phyloP scores from a whole-genome alignment of 2,329 filamentous ascomycete species.

The Nemania abortiva region DNA sequence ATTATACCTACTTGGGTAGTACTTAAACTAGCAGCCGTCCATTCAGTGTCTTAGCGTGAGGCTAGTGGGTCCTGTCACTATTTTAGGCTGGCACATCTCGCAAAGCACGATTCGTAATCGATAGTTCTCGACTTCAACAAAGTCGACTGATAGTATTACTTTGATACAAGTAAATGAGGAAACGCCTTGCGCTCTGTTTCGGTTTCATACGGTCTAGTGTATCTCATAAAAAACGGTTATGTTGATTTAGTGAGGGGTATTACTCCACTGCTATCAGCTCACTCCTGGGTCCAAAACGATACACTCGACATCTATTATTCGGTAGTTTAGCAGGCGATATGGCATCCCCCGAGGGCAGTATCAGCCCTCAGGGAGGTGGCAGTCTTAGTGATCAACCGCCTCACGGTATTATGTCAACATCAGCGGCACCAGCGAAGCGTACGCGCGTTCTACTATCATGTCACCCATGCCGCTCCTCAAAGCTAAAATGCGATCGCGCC shows the following conservation, averaged over 20 bases:
- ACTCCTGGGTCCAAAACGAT: background rate
- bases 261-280: background rate
- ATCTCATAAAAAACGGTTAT: background rate
- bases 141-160: background rate
- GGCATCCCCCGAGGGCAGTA: background rate
- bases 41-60: background rate
- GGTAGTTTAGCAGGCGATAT: slow-evolving; percentile 6
- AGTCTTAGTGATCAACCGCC: slow-evolving; percentile 22
- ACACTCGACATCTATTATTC: background rate
- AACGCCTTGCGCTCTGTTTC: background rate
- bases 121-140: background rate
- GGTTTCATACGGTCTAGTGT: background rate
- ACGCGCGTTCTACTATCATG: slow-evolving; percentile 65
- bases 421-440: slow-evolving; percentile 54
- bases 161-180: background rate
- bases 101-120: background rate
- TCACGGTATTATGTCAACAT: background rate
- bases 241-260: background rate
- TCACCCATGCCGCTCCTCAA: slow-evolving; percentile 64
- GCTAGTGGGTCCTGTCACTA: background rate
- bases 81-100: background rate
- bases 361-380: slow-evolving; percentile 24
- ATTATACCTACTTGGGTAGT: background rate
- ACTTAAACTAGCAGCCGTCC: background rate
- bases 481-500: slow-evolving; percentile 68